Percentiles rank a stretch among this genome's conserved stretches.
Evolutionary conservation across 2,329 filamentous ascomycete species (phyloP).

Genomic region (Tolypocladium guangdongense): DNA sequence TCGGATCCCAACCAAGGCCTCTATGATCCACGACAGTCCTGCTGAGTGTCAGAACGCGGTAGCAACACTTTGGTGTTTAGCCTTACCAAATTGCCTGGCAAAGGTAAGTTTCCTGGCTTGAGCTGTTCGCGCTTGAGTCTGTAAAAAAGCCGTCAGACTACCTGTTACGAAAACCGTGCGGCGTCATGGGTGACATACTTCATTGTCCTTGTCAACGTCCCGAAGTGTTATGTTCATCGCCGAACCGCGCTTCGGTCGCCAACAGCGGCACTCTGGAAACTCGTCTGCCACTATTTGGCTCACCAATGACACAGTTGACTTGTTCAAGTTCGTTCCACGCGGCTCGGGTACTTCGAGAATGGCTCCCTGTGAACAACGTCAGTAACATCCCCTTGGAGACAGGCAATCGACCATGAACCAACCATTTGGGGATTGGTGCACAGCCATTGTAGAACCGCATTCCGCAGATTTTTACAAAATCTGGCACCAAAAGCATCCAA

Average conservation of each 20-base stretch:
- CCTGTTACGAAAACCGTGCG: too few species aligned
- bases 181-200: neutral
- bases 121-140: neutral
- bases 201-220: neutral
- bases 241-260: conserved; percentile 8
- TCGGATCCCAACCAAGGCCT: neutral
- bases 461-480: neutral
- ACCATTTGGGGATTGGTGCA: neutral
- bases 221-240: conserved; percentile 13
- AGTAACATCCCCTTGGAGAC: too few species aligned
- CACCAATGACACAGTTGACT: neutral
- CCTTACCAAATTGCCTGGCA: neutral
- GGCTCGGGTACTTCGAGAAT: neutral
- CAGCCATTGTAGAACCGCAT: neutral
- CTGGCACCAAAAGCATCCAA: too few species aligned
- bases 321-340: neutral
- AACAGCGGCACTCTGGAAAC: neutral
- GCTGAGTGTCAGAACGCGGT: neutral
- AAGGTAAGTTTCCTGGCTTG: neutral
- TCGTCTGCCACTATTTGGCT: neutral
- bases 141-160: too few species aligned
- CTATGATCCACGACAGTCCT: neutral
- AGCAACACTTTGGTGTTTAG: neutral
- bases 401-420: neutral
- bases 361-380: neutral